A percentile compares a stretch with the other conserved stretches of the same genome.
Conservation (phyloP, 140 eudicot genomes). For the Stevia rebaudiana region DNA sequence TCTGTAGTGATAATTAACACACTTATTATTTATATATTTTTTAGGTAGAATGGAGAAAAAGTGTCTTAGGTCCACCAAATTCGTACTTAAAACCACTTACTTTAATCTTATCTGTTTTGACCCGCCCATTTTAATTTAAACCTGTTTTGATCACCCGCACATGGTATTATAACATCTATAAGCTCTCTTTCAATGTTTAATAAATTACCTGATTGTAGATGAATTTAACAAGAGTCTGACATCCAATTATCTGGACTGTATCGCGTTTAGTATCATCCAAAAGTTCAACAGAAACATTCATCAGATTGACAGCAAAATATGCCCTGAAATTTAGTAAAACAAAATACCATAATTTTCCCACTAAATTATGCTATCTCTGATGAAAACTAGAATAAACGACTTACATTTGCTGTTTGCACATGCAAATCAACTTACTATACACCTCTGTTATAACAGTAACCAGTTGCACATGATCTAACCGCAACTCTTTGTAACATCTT, state of each 20-base stretch:
- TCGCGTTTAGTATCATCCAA: constrained; percentile 74
- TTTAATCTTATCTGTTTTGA: neutral
- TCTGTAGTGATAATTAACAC: neutral
- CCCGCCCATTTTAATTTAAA: neutral
- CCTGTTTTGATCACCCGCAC: neutral
- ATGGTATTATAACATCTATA: neutral
- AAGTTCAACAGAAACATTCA: constrained; percentile 68
- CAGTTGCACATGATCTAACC: constrained; percentile 52
- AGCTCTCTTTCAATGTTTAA: neutral
- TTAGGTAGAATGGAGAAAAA: neutral
- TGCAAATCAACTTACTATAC: constrained; percentile 70
- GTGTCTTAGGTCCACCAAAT: neutral
- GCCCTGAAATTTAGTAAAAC: constrained; percentile 50
- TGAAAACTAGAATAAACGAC: constrained; percentile 19
- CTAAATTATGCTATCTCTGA: neutral
- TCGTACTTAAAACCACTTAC: neutral
- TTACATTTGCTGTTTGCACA: constrained; percentile 84
- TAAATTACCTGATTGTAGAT: constrained; percentile 71
- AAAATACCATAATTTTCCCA: constrained; percentile 2
- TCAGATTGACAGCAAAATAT: constrained; percentile 71
- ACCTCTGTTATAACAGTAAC: constrained; percentile 56
- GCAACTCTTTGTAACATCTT: constrained; percentile 85
- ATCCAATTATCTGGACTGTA: constrained; percentile 61
- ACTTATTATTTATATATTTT: neutral
- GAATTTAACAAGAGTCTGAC: constrained; percentile 71